Conservation (phyloP, 2,329 filamentous ascomycete genomes). For the Penicillium polonicum region DNA sequence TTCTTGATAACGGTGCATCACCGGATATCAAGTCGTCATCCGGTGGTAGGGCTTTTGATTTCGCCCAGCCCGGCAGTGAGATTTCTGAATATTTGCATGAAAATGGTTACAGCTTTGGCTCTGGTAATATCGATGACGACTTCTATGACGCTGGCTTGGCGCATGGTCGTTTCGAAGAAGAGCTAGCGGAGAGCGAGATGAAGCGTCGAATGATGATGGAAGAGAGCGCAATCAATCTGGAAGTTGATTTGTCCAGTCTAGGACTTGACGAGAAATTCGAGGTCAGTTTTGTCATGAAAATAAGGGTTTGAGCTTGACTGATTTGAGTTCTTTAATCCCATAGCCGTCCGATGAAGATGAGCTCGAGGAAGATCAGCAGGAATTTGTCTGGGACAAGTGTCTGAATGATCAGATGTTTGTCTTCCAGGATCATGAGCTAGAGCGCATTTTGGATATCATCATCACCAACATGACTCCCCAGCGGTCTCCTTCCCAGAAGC, state of each 20-base stretch:
- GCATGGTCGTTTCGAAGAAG: conserved; percentile 92
- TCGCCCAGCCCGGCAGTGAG: conserved; percentile 91
- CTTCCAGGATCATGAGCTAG: conserved; percentile 91
- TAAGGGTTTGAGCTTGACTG: neutral
- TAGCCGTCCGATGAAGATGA: conserved; percentile 75
- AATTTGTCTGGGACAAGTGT: conserved; percentile 94
- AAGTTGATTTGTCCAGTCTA: conserved; percentile 93
- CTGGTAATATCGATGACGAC: conserved; percentile 60
- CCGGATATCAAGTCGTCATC: conserved; percentile 92
- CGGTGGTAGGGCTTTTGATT: conserved; percentile 91
- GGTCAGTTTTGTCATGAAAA: conserved; percentile 50
- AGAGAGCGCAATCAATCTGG: conserved; percentile 94
- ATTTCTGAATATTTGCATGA: conserved; percentile 94
- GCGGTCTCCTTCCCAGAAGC: conserved; percentile 93
- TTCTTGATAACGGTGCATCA: conserved; percentile 92
- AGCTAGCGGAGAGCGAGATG: conserved; percentile 95
- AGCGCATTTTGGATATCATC: conserved; percentile 88
- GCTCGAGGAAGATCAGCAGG: conserved; percentile 81
- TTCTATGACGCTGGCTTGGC: conserved; percentile 92
- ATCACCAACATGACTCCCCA: conserved; percentile 98
- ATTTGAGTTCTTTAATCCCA: conserved; percentile 1
- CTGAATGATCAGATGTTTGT: conserved; percentile 99
- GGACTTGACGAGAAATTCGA: conserved; percentile 95
- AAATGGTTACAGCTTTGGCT: conserved; percentile 72
- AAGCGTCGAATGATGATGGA: conserved; percentile 94